Evolutionary conservation across 2,329 filamentous ascomycete species (phyloP).

Genomic region (Ophioceras dolichostomum): DNA sequence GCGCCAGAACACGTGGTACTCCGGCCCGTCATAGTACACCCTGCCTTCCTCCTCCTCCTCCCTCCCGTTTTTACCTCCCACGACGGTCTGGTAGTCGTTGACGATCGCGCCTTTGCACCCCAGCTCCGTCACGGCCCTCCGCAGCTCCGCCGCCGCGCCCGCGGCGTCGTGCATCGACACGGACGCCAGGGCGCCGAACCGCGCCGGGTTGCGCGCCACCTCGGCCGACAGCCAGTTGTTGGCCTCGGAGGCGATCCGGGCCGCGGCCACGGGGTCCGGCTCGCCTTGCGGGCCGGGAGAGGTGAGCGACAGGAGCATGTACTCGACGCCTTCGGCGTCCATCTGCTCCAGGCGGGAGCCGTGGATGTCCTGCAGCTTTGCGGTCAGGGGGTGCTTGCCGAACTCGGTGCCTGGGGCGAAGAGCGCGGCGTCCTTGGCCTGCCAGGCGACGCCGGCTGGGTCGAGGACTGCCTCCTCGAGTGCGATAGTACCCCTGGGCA

Average conservation of each 20-base stretch:
- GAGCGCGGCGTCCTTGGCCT: conserved; percentile 14
- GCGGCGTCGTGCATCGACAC: conserved; percentile 19
- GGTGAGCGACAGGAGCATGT: conserved; percentile 21
- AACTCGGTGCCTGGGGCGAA: conserved; percentile 13
- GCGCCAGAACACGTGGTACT: conserved; percentile 18
- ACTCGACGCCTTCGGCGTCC: conserved; percentile 22
- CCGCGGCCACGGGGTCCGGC: conserved; percentile 12
- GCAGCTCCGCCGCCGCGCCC: conserved; percentile 16
- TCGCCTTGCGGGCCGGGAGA: conserved; percentile 20
- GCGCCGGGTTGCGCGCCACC: conserved; percentile 14
- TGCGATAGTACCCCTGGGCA: conserved; percentile 17
- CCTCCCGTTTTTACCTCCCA: too few relatives aligned
- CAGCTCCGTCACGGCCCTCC: conserved; percentile 16
- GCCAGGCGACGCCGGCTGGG: conserved; percentile 15
- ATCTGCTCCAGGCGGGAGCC: conserved; percentile 15
- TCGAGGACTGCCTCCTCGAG: conserved; percentile 22
- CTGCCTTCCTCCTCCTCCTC: conserved; percentile 8
- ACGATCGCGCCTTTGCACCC: conserved; percentile 20
- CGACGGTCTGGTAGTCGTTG: conserved; percentile 18
- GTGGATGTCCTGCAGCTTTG: conserved; percentile 18
- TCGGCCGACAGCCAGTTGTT: conserved; percentile 21
- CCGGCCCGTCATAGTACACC: conserved; percentile 17
- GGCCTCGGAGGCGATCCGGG: conserved; percentile 12
- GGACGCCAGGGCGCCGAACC: conserved; percentile 11
- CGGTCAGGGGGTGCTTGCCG: conserved; percentile 12